phyloP scores from a whole-genome alignment of 192 early-diverging fungal genomes.

The Coemansia sp. region DNA sequence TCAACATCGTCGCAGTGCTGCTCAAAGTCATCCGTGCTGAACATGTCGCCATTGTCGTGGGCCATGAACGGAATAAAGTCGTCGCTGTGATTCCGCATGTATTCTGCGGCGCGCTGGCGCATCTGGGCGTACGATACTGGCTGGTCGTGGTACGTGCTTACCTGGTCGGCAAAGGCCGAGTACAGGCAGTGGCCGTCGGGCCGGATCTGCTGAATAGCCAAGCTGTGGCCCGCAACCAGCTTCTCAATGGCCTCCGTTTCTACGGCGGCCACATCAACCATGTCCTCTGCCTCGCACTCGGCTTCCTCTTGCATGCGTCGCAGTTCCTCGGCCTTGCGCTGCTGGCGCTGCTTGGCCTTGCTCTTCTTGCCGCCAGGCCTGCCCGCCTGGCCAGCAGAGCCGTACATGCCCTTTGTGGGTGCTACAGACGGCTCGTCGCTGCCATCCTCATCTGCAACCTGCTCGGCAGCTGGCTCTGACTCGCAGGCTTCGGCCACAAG shows the following conservation, averaged over 20 bases:
- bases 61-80: constrained; percentile 91
- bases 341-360: constrained; percentile 55
- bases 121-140: constrained; percentile 61
- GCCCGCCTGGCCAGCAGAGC: constrained; percentile 11
- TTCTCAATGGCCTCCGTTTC: constrained; percentile 69
- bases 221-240: constrained; percentile 55
- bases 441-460: constrained; percentile 11
- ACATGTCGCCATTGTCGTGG: constrained; percentile 78
- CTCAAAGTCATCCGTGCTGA: constrained; percentile 64
- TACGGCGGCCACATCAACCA: constrained; percentile 71
- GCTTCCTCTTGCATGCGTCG: constrained; percentile 71
- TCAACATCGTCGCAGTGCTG: constrained; percentile 78
- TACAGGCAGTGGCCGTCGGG: constrained; percentile 96
- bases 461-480: not conserved
- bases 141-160: constrained; percentile 55
- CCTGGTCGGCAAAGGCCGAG: constrained; percentile 85
- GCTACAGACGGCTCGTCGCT: constrained; percentile 15
- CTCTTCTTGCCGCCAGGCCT: constrained; percentile 54
- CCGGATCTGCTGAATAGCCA: constrained; percentile 67
- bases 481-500: not conserved
- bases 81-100: constrained; percentile 75
- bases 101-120: constrained; percentile 70
- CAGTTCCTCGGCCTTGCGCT: constrained; percentile 70
- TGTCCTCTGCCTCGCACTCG: constrained; percentile 67
- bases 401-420: constrained; percentile 6